A percentile compares a stretch with the other conserved stretches of the same genome.
phyloP scores from a whole-genome alignment of 305 asterid species.

The Lippia alba region DNA sequence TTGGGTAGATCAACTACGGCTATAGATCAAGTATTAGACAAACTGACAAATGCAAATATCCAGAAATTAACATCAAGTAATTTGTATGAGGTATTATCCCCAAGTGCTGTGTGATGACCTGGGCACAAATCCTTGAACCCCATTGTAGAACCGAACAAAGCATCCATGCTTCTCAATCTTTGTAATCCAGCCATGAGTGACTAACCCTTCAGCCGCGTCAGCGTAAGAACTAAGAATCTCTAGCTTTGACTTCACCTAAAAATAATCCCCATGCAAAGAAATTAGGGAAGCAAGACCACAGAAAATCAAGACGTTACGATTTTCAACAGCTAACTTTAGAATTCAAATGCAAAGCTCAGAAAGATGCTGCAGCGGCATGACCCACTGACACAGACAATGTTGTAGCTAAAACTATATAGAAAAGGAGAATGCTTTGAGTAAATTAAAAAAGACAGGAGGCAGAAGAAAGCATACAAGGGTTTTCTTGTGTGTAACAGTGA shows the following conservation, averaged over 20 bases:
- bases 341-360: conserved; percentile 14
- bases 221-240: conserved; percentile 77
- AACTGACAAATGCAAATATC: conserved; percentile 3
- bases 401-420: neutral
- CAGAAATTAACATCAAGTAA: conserved; percentile 4
- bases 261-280: conserved; percentile 25
- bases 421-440: conserved; percentile 25
- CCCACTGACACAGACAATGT: conserved; percentile 2
- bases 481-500: conserved; percentile 95
- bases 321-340: neutral
- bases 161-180: conserved; percentile 95
- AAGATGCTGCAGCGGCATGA: conserved; percentile 15
- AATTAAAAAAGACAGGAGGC: conserved; percentile 27
- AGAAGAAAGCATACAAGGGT: conserved; percentile 73
- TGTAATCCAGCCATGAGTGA: conserved; percentile 97
- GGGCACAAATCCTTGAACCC: conserved; percentile 94
- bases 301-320: neutral
- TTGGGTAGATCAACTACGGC: neutral
- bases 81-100: neutral
- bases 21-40: neutral
- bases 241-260: conserved; percentile 87
- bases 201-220: conserved; percentile 85
- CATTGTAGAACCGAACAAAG: conserved; percentile 96
- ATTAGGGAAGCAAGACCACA: conserved; percentile 4
- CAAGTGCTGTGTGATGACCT: conserved; percentile 51